Conservation (phyloP, 2,329 filamentous ascomycete genomes). For the Lasiodiplodia gonubiensis region DNA sequence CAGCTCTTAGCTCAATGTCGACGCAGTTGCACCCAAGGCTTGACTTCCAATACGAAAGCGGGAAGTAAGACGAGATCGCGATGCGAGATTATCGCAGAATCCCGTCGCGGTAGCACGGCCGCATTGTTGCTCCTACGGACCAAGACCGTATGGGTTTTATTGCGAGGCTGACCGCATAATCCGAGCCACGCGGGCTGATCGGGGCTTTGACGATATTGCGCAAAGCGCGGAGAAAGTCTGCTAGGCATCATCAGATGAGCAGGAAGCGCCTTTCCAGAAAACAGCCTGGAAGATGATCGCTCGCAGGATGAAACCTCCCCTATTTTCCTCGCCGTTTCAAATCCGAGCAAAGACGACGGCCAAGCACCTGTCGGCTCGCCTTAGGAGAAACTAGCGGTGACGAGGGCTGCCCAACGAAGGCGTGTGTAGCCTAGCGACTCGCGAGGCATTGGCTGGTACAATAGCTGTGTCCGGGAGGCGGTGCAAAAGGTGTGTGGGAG, state of each 20-base stretch:
- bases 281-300: neutral
- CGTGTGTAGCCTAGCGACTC: slow-evolving; percentile 1
- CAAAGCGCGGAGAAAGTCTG: slow-evolving; percentile 20
- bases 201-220: slow-evolving; percentile 9
- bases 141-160: neutral
- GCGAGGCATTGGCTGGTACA: neutral
- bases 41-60: slow-evolving; percentile 9
- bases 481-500: slow-evolving; percentile 22
- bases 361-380: slow-evolving; percentile 1
- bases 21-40: neutral
- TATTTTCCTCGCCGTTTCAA: slow-evolving; percentile 9
- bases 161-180: slow-evolving; percentile 12
- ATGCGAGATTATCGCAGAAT: slow-evolving; percentile 14
- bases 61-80: neutral
- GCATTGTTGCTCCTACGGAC: slow-evolving; percentile 4
- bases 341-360: neutral
- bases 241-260: neutral
- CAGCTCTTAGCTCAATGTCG: neutral
- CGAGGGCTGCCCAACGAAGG: neutral
- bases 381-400: slow-evolving; percentile 15
- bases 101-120: slow-evolving; percentile 8
- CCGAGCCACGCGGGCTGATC: neutral
- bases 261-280: neutral
- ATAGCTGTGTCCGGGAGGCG: neutral
- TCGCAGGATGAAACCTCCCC: slow-evolving; percentile 24